Conservation (phyloP, 495 filamentous ascomycete genomes). For the Xylaria venustula region DNA sequence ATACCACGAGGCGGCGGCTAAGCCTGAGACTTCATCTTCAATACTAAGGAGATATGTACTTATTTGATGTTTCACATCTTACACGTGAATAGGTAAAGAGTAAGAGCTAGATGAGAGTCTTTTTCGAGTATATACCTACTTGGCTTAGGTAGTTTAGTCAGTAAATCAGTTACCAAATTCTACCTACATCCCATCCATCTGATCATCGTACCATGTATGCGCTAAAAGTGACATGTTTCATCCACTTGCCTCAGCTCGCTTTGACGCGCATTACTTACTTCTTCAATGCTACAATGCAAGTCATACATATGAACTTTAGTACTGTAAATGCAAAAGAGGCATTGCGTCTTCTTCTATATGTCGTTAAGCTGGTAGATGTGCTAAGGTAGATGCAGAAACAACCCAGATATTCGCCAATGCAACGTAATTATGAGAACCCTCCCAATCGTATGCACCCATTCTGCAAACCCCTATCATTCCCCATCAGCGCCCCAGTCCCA, state of each 20-base stretch:
- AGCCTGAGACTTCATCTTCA: too few species aligned
- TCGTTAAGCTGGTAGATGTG: neutral
- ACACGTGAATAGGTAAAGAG: too few species aligned
- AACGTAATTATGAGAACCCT: slow-evolving; percentile 1
- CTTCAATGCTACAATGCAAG: neutral
- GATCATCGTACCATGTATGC: neutral
- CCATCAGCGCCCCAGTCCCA: neutral
- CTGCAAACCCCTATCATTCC: too few species aligned
- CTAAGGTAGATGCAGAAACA: neutral
- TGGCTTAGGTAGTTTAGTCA: too few species aligned
- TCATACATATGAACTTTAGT: too few species aligned
- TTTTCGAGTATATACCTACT: too few species aligned
- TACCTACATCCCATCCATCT: neutral
- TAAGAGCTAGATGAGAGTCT: too few species aligned
- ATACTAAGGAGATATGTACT: too few species aligned
- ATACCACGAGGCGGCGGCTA: too few species aligned
- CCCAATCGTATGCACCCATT: slow-evolving; percentile 4
- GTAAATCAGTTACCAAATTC: neutral
- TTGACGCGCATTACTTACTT: neutral
- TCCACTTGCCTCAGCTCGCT: neutral
- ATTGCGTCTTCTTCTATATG: too few species aligned
- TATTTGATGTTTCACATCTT: too few species aligned
- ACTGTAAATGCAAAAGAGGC: too few species aligned
- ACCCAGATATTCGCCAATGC: neutral
- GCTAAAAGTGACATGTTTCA: neutral